Base-by-base conservation (phyloP, 2,329 filamentous ascomycete genomes). In the Claviceps africana region DNA sequence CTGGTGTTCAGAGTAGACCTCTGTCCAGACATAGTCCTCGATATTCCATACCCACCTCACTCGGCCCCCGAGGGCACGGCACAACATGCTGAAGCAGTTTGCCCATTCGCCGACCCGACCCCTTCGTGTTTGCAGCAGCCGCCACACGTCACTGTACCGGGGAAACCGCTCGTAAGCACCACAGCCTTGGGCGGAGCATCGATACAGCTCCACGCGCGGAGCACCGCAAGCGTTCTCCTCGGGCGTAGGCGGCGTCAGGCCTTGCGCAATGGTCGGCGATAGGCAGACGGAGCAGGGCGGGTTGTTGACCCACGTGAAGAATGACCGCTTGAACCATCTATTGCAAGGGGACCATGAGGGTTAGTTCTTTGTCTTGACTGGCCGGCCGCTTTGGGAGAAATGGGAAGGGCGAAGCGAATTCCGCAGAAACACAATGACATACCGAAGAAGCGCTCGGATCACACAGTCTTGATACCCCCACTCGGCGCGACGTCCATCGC, bases 391-490 rank as follows among this genome's bases (percentile, higher is more conserved):
- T 40, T n/a, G n/a, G n/a, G n/a, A n/a, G n/a, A n/a, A n/a, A n/a
- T n/a, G n/a, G n/a, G n/a, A n/a, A n/a, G n/a, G 31, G 10, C 4
- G 33, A 15, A 5, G 25, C 25, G 25, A 25, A 25, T 25, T 5
- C 25, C 25, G 25, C 25, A 25, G 3, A 5, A 5, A 25, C 25
- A 28, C 30, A 42, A 47, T 31, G 54, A 71, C 81, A 60, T 73
- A 89, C 86, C 82, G 84, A 62, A 97, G 74, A 57, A 97, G 74
- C 55, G 91, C 88, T 58, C 87, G 80, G 63, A 97, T 85, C 52
- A 96, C 88, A 67, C 91, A 98, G 70, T 98, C 93, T 68, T 97
- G 91, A 65, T 97, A 96, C 53, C 90, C 91, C 91, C 91, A 97
- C 72, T 89, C 85, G 1, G 90, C 81, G 65, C 86, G 85, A 58